A percentile compares a stretch with the other conserved stretches of the same genome.
These are phyloP conservation scores for Physaria fendleri DNA, from an alignment of 345 rosid species.

Conservation along the genomic window DNA sequence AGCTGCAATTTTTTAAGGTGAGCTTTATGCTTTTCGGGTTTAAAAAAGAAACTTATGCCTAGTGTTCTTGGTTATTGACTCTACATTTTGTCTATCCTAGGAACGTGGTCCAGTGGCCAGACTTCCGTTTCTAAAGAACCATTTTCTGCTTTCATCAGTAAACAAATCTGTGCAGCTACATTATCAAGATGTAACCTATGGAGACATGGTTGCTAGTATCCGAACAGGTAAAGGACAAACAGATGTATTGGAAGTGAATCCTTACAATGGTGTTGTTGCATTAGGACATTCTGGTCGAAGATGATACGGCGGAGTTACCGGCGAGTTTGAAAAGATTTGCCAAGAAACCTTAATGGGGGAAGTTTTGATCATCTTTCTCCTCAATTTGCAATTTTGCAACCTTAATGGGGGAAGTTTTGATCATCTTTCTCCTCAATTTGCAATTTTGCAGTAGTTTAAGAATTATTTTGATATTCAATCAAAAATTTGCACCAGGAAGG, in stretches of 20 bases:
- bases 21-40: slow-evolving; percentile 1
- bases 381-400: neutral
- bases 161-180: slow-evolving; percentile 73
- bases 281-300: slow-evolving; percentile 81
- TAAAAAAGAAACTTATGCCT: neutral
- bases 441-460: neutral
- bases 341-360: neutral
- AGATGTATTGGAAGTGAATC: slow-evolving; percentile 75
- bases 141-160: slow-evolving; percentile 80
- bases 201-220: slow-evolving; percentile 60
- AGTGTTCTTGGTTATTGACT: slow-evolving; percentile 4
- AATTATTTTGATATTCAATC: neutral
- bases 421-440: too few species aligned
- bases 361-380: too few species aligned
- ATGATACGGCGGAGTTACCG: slow-evolving; percentile 45
- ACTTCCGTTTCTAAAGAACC: slow-evolving; percentile 78
- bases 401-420: too few species aligned
- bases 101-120: slow-evolving; percentile 70
- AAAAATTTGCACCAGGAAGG: too few species aligned
- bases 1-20: too few species aligned
- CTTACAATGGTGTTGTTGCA: slow-evolving; percentile 68
- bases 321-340: slow-evolving; percentile 24
- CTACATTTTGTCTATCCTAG: slow-evolving; percentile 32
- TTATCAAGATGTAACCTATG: slow-evolving; percentile 74
- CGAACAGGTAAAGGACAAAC: slow-evolving; percentile 72